Base-by-base conservation (phyloP, 495 filamentous ascomycete genomes). In the Penicillium subrubescens region DNA sequence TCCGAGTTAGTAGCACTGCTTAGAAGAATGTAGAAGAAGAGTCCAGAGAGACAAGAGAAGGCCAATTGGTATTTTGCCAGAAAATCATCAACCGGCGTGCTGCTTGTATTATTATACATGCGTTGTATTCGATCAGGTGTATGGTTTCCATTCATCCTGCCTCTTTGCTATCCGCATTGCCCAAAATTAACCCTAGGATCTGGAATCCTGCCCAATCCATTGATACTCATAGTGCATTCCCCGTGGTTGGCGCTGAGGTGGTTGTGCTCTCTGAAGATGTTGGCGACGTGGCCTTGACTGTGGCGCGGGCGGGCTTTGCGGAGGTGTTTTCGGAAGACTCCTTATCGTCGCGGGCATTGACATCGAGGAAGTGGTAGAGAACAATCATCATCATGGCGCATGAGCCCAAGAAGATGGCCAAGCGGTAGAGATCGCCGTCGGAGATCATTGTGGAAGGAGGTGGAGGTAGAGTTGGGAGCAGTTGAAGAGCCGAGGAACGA, bases 321-420 rank as follows among this genome's bases (percentile, higher is more conserved):
- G 33, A 46, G 15, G 68, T 46, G 62, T 66, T 27, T 27, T 67
- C 31, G 19, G 67, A 46, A 3, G 65, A 39, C 19, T 70, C 54
- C 29, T 69, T 70, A 29, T 84, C 83, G 51, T 92, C 83, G 51
- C 91, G 79, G 37, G 93, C 87, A 75, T 99, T 99, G 82, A 97
- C 87, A 72, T 97, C 94, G 69, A 99, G 89, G 83, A 96, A 98
- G 80, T 97, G 93, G 84, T 98, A 98, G 21, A 97, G 79, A 50
- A 98, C 88, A 53, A 97, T 97, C 66, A 99, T 86, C 59, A 97
- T 86, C 93, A 97, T 95, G 69, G 95, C 87, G 35, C 89, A 84
- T 46, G 88, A 93, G 79, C 96, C 95, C 61, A 98, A 91, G 78
- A 97, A 94, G 74, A 97, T 88, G 77, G 95, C 94, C 25, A 99